These are phyloP conservation scores for Ogataea minuta DNA, from an alignment of 805 yeast genomes.

Conservation along the genomic window DNA sequence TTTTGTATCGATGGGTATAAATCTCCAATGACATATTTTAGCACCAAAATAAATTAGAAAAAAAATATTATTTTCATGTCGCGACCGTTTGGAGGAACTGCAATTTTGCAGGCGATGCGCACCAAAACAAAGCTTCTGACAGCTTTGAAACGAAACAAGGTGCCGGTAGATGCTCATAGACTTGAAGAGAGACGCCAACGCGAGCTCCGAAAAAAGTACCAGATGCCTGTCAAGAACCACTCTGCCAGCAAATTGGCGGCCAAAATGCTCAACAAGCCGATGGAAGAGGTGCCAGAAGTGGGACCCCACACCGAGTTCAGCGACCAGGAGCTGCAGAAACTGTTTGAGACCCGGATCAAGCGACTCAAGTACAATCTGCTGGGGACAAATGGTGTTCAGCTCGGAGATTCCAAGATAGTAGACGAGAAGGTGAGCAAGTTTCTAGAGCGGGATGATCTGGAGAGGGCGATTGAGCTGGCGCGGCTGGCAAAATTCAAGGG, in stretches of 20 bases:
- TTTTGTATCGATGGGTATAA: constrained; percentile 9
- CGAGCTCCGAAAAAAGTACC: constrained; percentile 20
- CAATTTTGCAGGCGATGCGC: constrained; percentile 3
- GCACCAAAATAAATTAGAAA: neutral
- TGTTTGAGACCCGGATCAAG: constrained; percentile 34
- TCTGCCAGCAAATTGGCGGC: constrained; percentile 30
- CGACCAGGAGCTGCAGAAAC: constrained; percentile 25
- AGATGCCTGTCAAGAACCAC: constrained; percentile 24
- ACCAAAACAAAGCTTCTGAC: constrained; percentile 14
- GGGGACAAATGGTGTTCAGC: constrained; percentile 57
- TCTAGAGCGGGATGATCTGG: constrained; percentile 45
- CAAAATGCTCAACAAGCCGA: constrained; percentile 19
- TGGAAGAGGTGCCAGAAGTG: constrained; percentile 19
- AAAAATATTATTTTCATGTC: neutral
- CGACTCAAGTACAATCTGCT: constrained; percentile 51
- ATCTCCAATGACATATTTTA: constrained; percentile 1
- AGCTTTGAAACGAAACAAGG: constrained; percentile 13
- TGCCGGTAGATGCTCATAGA: constrained; percentile 12
- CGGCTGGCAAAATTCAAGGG: constrained; percentile 40
- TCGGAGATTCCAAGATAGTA: constrained; percentile 57
- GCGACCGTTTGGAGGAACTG: constrained; percentile 3
- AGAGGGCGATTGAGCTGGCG: constrained; percentile 44
- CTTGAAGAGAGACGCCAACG: constrained; percentile 7
- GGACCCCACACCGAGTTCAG: constrained; percentile 28
- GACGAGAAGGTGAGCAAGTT: constrained; percentile 53